Conservation (phyloP, 306 rosid species). For the Malus fusca region DNA sequence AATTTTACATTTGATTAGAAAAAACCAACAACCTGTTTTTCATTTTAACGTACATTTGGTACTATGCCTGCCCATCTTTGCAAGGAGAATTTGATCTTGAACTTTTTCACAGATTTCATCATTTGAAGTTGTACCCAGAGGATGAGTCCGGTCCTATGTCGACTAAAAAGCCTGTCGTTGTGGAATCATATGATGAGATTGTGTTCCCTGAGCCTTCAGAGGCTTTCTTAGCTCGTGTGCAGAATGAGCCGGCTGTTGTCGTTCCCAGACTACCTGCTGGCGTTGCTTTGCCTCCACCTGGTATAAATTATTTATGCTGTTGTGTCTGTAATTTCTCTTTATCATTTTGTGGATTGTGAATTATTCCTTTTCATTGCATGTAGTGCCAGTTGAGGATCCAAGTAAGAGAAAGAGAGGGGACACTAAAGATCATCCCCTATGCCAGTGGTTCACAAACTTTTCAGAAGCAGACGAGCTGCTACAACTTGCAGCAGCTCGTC, state of each 20-base stretch:
- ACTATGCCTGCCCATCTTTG: neutral
- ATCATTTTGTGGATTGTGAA: constrained; percentile 10
- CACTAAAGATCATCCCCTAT: constrained; percentile 57
- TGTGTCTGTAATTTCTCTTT: constrained; percentile 4
- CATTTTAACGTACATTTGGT: neutral
- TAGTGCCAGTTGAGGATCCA: constrained; percentile 59
- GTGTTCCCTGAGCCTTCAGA: constrained; percentile 74
- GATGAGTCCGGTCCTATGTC: constrained; percentile 71
- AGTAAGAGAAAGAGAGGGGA: constrained; percentile 64
- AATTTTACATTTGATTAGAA: neutral
- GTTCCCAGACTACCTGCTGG: constrained; percentile 60
- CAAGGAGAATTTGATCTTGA: neutral
- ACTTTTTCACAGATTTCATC: constrained; percentile 63
- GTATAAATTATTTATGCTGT: constrained; percentile 27
- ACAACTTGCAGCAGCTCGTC: constrained; percentile 80
- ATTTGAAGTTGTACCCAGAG: constrained; percentile 77
- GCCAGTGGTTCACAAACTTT: constrained; percentile 65
- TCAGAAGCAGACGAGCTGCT: constrained; percentile 83
- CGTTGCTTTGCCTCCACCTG: constrained; percentile 49
- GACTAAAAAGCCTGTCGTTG: constrained; percentile 68
- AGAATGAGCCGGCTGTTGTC: constrained; percentile 45
- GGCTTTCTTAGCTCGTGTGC: constrained; percentile 55
- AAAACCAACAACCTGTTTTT: neutral
- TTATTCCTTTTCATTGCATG: constrained; percentile 9
- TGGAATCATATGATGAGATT: constrained; percentile 61